phyloP scores from a whole-genome alignment of 139 green algal species.

The Chlorella sorokiniana region DNA sequence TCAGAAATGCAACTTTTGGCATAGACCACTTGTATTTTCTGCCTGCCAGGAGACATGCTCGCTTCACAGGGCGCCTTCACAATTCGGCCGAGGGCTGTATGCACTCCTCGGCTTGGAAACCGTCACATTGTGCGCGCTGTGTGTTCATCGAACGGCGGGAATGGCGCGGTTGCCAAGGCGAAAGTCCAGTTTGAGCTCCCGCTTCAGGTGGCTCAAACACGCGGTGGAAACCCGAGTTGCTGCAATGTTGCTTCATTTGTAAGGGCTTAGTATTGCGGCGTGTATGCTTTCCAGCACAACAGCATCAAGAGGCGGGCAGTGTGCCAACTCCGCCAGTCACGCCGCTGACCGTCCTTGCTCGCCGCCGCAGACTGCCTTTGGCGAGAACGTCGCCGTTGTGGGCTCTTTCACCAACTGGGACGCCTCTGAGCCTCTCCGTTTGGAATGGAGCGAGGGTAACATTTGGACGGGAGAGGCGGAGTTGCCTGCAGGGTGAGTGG shows the following conservation, averaged over 20 bases:
- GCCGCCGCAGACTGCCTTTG: slow-evolving; percentile 5
- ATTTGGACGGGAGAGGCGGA: slow-evolving; percentile 52
- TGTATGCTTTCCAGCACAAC: no score
- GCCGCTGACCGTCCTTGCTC: background rate
- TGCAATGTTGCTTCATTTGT: no score
- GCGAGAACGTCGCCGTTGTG: slow-evolving; percentile 33
- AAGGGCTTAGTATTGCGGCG: no score
- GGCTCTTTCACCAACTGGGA: slow-evolving; percentile 51
- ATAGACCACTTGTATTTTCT: no score
- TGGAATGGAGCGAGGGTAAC: slow-evolving; percentile 62
- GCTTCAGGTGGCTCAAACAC: background rate
- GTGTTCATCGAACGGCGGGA: background rate
- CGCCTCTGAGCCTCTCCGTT: slow-evolving; percentile 1
- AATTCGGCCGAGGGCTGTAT: no score
- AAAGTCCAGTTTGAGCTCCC: background rate
- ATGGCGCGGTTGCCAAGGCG: background rate
- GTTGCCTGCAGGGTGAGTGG: slow-evolving; percentile 40
- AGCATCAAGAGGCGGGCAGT: no score
- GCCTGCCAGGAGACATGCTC: no score
- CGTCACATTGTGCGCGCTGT: background rate
- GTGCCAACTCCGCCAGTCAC: no score
- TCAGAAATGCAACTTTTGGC: no score
- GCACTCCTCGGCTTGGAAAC: no score
- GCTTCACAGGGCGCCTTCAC: no score
- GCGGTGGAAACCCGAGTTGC: no score